A percentile compares a stretch with the other conserved stretches of the same genome.
Evolutionary conservation across 768 basidiomycete species (phyloP).

Genomic region (Amanita muscaria): DNA sequence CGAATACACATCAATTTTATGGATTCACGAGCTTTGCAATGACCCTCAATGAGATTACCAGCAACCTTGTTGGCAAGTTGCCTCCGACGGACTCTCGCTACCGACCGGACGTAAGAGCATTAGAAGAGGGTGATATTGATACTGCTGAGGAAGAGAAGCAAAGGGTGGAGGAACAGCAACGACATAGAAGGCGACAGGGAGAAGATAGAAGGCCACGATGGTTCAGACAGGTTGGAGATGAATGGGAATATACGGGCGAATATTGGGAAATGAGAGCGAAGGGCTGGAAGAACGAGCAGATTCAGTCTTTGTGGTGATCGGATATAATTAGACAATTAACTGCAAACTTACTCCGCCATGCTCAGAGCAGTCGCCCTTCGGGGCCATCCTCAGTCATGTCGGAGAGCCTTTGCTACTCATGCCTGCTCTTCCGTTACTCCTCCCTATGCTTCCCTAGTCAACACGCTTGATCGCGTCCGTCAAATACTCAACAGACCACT

Average conservation of each 20-base stretch:
- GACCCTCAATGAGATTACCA: constrained; percentile 72
- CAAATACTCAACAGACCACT: constrained; percentile 68
- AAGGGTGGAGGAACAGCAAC: constrained; percentile 67
- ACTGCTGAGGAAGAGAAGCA: constrained; percentile 65
- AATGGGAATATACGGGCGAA: constrained; percentile 71
- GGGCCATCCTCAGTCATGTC: constrained; percentile 19
- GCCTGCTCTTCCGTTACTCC: constrained; percentile 65
- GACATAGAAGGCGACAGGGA: constrained; percentile 56
- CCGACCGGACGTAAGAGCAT: constrained; percentile 73
- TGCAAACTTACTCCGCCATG: background rate
- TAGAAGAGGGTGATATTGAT: constrained; percentile 71
- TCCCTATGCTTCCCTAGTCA: constrained; percentile 64
- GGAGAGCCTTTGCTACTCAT: constrained; percentile 31
- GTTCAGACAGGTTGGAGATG: constrained; percentile 64
- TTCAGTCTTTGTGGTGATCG: constrained; percentile 56
- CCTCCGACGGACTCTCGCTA: constrained; percentile 78
- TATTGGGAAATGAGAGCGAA: constrained; percentile 74
- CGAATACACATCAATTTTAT: constrained; percentile 62
- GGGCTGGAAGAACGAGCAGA: constrained; percentile 47
- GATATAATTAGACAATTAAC: background rate
- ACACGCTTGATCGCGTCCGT: constrained; percentile 64
- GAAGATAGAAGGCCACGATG: constrained; percentile 58
- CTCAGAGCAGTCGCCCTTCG: constrained; percentile 1
- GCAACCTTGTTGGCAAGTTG: constrained; percentile 51
- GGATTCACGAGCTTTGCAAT: constrained; percentile 78